A percentile compares a stretch with the other conserved stretches of the same genome.
These are phyloP conservation scores for Heritiera littoralis DNA, from an alignment of 345 rosid species.

Conservation along the genomic window DNA sequence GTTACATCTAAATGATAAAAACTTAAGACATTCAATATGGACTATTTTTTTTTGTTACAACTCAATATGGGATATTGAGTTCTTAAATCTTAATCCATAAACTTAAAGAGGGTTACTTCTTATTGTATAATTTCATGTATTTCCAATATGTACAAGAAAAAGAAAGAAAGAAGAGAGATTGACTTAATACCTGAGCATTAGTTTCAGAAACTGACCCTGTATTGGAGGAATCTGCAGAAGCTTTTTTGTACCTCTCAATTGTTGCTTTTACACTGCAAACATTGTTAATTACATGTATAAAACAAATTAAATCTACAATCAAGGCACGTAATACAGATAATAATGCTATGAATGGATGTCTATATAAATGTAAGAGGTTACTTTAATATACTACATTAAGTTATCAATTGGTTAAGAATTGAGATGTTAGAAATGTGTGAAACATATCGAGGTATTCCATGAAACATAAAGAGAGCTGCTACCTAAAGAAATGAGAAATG, in stretches of 20 bases:
- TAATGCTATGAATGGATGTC: neutral
- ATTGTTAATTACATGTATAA: conserved; percentile 10
- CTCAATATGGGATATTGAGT: neutral
- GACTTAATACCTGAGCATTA: conserved; percentile 72
- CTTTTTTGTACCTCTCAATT: conserved; percentile 93
- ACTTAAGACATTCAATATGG: neutral
- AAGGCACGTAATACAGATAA: neutral
- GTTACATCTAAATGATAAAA: neutral
- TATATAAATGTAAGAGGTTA: neutral
- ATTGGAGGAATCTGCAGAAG: conserved; percentile 62
- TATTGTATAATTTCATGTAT: neutral
- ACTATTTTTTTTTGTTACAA: no score
- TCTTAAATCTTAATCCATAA: no score
- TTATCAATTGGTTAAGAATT: no score
- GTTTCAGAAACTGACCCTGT: conserved; percentile 74
- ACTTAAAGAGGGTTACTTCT: neutral
- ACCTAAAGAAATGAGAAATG: no score
- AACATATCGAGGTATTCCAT: no score
- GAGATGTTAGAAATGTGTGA: no score
- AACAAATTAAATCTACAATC: neutral
- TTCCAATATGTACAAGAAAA: neutral
- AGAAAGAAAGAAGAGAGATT: neutral
- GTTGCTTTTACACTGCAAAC: conserved; percentile 79
- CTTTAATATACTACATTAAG: neutral
- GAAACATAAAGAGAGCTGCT: no score